These are phyloP conservation scores for Sugiyamaella boreocaroliniensis DNA, from an alignment of 805 yeast genomes.

Conservation along the genomic window DNA sequence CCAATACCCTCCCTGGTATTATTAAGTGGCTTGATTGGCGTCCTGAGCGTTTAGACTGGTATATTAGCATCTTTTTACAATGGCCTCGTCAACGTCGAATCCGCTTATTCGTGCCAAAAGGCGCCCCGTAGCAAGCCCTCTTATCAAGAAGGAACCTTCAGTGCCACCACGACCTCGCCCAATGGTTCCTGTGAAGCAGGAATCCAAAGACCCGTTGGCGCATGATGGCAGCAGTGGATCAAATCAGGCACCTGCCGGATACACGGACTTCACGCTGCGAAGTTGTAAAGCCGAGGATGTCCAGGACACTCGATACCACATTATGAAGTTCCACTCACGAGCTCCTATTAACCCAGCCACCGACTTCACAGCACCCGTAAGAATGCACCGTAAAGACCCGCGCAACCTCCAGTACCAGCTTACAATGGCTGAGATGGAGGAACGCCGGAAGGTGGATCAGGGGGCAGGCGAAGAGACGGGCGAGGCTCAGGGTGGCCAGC, in stretches of 20 bases:
- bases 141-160: slow-evolving; percentile 4
- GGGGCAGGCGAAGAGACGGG: slow-evolving; percentile 17
- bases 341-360: slow-evolving; percentile 62
- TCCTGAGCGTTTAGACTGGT: background rate
- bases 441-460: slow-evolving; percentile 22
- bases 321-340: slow-evolving; percentile 71
- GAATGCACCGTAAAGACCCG: slow-evolving; percentile 91
- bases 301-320: slow-evolving; percentile 67
- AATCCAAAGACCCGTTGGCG: background rate
- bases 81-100: slow-evolving; percentile 2
- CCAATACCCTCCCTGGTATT: background rate
- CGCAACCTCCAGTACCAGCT: slow-evolving; percentile 81
- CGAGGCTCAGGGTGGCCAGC: slow-evolving; percentile 10
- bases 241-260: slow-evolving; percentile 4
- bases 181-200: background rate
- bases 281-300: slow-evolving; percentile 69
- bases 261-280: slow-evolving; percentile 50
- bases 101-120: slow-evolving; percentile 13
- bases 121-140: slow-evolving; percentile 6
- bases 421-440: slow-evolving; percentile 45
- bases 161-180: slow-evolving; percentile 2
- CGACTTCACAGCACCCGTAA: slow-evolving; percentile 73
- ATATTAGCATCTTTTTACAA: background rate
- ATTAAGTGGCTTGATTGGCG: background rate
- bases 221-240: background rate